These are phyloP conservation scores for Scheffersomyces illinoinensis DNA, from an alignment of 1,139 yeast genomes.

Conservation along the genomic window DNA sequence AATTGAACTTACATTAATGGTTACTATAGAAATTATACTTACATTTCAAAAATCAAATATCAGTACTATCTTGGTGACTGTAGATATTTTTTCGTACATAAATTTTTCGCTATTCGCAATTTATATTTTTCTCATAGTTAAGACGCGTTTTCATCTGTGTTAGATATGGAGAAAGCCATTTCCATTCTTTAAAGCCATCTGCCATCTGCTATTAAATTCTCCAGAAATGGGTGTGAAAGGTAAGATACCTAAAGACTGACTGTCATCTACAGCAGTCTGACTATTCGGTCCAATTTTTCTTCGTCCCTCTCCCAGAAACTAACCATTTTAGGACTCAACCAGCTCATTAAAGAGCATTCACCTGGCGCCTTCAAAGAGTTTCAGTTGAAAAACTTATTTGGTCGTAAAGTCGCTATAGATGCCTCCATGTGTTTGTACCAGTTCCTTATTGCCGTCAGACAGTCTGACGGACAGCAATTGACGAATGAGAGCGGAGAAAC, in stretches of 20 bases:
- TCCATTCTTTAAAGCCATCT: not conserved
- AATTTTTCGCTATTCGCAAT: not conserved
- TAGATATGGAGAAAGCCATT: not conserved
- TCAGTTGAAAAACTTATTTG: slow-evolving; percentile 84
- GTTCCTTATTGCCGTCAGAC: slow-evolving; percentile 92
- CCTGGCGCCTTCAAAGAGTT: slow-evolving; percentile 76
- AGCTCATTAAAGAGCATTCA: slow-evolving; percentile 84
- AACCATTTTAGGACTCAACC: slow-evolving; percentile 58
- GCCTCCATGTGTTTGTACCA: slow-evolving; percentile 92
- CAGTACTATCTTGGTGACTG: too few relatives aligned
- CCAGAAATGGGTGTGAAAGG: slow-evolving; percentile 75
- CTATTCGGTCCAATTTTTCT: not conserved
- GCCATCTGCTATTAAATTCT: not conserved
- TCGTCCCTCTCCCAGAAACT: slow-evolving; percentile 8
- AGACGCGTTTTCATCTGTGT: not conserved
- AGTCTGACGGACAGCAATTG: slow-evolving; percentile 92
- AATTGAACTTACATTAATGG: too few relatives aligned
- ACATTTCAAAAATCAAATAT: too few relatives aligned
- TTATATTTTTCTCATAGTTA: not conserved
- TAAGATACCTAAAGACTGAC: slow-evolving; percentile 12
- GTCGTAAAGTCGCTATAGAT: slow-evolving; percentile 93
- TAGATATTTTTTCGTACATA: not conserved
- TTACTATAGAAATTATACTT: too few relatives aligned
- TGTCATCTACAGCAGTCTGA: not conserved
- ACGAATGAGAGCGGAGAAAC: slow-evolving; percentile 90